A percentile compares a stretch with the other conserved stretches of the same genome.
Evolutionary conservation across 768 basidiomycete genomes (phyloP).

Genomic region (Mycena galericulata): DNA sequence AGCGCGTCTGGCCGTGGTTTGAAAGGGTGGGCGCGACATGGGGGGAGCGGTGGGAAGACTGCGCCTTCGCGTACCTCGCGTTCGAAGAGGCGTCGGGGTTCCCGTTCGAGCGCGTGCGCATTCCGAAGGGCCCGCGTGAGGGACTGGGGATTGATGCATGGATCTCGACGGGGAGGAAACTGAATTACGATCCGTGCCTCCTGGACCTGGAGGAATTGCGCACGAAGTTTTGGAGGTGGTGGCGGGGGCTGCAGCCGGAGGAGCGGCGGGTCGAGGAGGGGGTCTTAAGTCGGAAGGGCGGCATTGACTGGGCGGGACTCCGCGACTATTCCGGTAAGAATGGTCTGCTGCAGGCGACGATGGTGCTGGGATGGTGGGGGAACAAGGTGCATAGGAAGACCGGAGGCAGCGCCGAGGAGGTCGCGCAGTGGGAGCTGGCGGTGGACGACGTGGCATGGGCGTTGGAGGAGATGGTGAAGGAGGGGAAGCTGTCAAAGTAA

Average conservation of each 20-base stretch:
- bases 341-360: not conserved
- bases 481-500: not conserved
- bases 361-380: no score
- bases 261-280: not conserved
- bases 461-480: not conserved
- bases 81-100: slow-evolving; percentile 2
- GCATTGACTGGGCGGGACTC: not conserved
- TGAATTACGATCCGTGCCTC: not conserved
- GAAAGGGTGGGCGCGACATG: not conserved
- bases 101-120: not conserved
- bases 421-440: not conserved
- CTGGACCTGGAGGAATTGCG: not conserved
- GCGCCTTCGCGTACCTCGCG: not conserved
- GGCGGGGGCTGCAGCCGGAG: not conserved
- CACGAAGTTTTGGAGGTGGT: not conserved
- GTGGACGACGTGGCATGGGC: not conserved
- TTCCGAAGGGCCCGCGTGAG: not conserved
- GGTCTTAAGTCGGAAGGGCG: not conserved
- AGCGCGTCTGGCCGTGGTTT: not conserved
- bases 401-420: not conserved
- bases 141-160: not conserved
- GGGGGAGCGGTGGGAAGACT: not conserved
- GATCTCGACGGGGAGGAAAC: not conserved
- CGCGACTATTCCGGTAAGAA: not conserved
- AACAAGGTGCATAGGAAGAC: not conserved